A percentile compares a stretch with the other conserved stretches of the same genome.
phyloP scores from a whole-genome alignment of 73 alveolate species.

The Paramecium bursaria region DNA sequence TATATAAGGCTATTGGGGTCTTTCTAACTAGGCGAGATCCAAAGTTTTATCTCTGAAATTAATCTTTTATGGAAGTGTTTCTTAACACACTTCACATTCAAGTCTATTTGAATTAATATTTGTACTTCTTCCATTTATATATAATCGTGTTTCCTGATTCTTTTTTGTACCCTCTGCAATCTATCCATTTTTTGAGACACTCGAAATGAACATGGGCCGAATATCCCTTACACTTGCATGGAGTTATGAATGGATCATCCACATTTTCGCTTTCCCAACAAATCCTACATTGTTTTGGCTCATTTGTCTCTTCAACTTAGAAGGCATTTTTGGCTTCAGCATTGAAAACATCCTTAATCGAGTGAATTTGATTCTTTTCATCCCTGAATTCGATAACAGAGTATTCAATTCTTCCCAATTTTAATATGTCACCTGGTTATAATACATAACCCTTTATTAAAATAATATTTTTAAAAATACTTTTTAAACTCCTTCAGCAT shows the following conservation, averaged over 20 bases:
- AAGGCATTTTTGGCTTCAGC: constrained; percentile 29
- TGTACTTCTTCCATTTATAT: constrained; percentile 74
- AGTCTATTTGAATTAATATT: constrained; percentile 48
- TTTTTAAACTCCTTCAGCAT: constrained; percentile 64
- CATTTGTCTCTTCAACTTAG: constrained; percentile 15
- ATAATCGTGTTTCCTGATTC: constrained; percentile 62
- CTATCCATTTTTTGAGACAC: constrained; percentile 82
- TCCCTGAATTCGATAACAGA: constrained; percentile 77
- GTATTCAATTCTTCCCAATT: constrained; percentile 84
- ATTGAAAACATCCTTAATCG: constrained; percentile 42
- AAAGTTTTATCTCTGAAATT: constrained; percentile 67
- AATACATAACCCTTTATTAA: constrained; percentile 70
- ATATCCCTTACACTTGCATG: constrained; percentile 86
- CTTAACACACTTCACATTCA: constrained; percentile 88
- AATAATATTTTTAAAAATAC: neutral
- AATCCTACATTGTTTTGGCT: constrained; percentile 64
- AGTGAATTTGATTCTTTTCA: constrained; percentile 2
- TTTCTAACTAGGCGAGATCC: constrained; percentile 78
- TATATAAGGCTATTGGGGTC: constrained; percentile 77
- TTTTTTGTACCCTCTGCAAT: constrained; percentile 68
- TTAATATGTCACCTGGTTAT: constrained; percentile 75
- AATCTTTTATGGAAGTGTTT: constrained; percentile 81
- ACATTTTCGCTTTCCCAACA: constrained; percentile 76
- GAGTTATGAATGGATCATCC: constrained; percentile 80
- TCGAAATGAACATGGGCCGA: constrained; percentile 80